Conservation (phyloP, 2,329 filamentous ascomycete genomes). For the Cladosporium austrohemisphaericum region DNA sequence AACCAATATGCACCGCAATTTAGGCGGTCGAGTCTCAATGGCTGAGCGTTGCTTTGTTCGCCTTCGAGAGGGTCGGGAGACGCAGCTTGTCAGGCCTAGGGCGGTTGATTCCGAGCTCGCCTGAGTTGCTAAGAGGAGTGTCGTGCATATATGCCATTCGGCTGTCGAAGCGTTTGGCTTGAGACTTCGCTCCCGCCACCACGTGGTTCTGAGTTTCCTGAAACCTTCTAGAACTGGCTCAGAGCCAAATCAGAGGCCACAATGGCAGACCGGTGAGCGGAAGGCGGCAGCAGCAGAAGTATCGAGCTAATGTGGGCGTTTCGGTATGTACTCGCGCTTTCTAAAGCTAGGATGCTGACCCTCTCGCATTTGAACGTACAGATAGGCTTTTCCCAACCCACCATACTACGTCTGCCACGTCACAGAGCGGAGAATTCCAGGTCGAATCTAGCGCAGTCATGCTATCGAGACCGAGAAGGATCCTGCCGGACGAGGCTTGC, state of each 20-base stretch:
- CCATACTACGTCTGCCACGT: conserved; percentile 49
- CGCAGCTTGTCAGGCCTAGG: conserved; percentile 5
- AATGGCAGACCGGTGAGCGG: conserved; percentile 14
- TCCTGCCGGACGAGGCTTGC: conserved; percentile 35
- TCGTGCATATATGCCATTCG: conserved; percentile 9
- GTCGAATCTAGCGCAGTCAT: conserved; percentile 44
- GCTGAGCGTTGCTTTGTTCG: conserved; percentile 5
- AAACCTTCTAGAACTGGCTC: conserved; percentile 8
- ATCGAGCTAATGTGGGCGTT: conserved; percentile 2
- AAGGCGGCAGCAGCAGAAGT: neutral
- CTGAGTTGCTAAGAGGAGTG: conserved; percentile 7
- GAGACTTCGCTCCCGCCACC: neutral
- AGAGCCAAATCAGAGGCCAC: conserved; percentile 6
- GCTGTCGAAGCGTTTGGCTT: conserved; percentile 2
- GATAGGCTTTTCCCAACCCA: conserved; percentile 26
- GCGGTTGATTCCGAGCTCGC: conserved; percentile 7
- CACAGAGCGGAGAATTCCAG: conserved; percentile 50
- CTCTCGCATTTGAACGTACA: conserved; percentile 15
- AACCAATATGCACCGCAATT: conserved; percentile 19
- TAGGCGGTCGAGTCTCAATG: conserved; percentile 15
- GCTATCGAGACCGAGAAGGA: conserved; percentile 23
- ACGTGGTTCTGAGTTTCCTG: neutral
- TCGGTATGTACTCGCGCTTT: conserved; percentile 10
- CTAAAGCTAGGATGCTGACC: conserved; percentile 10
- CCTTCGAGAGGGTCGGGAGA: conserved; percentile 3